A percentile compares a stretch with the other conserved stretches of the same genome.
These are phyloP conservation scores for Colletotrichum salicis DNA, from an alignment of 2,329 filamentous ascomycete genomes.

Conservation along the genomic window DNA sequence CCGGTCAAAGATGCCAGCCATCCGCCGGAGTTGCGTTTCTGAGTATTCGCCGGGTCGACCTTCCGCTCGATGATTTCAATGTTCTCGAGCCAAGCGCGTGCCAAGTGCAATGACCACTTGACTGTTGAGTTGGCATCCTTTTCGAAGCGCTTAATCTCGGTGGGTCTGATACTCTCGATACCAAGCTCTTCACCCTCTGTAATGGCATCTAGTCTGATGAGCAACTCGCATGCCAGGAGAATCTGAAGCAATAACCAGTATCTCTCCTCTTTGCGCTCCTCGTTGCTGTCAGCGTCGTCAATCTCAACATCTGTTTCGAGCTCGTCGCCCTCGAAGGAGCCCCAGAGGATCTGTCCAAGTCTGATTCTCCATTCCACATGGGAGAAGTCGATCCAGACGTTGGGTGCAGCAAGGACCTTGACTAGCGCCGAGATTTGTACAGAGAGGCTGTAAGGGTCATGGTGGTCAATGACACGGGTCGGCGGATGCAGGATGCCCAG, in stretches of 20 bases:
- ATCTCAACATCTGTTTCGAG: constrained; percentile 64
- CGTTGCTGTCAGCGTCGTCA: constrained; percentile 57
- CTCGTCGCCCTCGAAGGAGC: constrained; percentile 60
- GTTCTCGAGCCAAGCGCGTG: constrained; percentile 75
- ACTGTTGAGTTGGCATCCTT: constrained; percentile 70
- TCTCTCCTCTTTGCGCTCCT: constrained; percentile 68
- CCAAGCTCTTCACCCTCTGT: constrained; percentile 69
- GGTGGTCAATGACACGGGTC: constrained; percentile 64
- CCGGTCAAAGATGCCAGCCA: constrained; percentile 70
- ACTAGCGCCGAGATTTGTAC: constrained; percentile 77
- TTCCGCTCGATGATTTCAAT: constrained; percentile 63
- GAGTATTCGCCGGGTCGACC: constrained; percentile 37
- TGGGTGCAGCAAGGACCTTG: constrained; percentile 70
- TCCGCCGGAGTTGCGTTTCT: constrained; percentile 46
- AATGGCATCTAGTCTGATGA: constrained; percentile 71
- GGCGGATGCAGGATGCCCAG: constrained; percentile 68
- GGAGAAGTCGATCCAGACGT: constrained; percentile 80
- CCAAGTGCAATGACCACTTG: constrained; percentile 74
- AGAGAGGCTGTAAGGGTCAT: constrained; percentile 70
- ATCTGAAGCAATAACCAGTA: constrained; percentile 77
- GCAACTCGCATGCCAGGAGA: constrained; percentile 71
- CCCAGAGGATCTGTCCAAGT: constrained; percentile 78
- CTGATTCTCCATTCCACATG: constrained; percentile 80
- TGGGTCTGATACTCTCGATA: constrained; percentile 60
- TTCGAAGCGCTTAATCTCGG: constrained; percentile 70